Percentiles rank a stretch among this genome's conserved stretches.
Evolutionary conservation across 1,284 basidiomycete species (phyloP).

Genomic region (Cutaneotrichosporon mucoides): DNA sequence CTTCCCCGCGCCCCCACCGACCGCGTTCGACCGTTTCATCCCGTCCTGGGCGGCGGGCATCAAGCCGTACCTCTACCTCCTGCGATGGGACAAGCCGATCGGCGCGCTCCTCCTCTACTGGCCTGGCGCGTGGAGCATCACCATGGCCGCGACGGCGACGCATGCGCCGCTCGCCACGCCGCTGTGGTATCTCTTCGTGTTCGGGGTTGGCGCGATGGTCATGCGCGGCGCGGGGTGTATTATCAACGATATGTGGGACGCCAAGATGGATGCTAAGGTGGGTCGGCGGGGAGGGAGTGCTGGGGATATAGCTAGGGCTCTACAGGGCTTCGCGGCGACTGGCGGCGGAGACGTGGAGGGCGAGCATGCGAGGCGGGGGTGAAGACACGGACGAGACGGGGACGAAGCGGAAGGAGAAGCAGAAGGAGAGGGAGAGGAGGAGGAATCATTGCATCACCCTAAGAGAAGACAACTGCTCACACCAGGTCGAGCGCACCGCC

Average conservation of each 20-base stretch:
- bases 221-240: conserved; percentile 99
- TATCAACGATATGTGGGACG: conserved; percentile 99
- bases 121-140: conserved; percentile 96
- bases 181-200: conserved; percentile 71
- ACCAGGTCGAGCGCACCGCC: conserved; percentile 65
- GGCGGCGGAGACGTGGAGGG: no score
- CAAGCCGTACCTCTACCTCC: conserved; percentile 76
- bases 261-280: conserved; percentile 71
- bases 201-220: conserved; percentile 83
- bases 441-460: no score
- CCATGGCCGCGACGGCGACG: conserved; percentile 80
- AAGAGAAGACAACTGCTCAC: no score
- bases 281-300: no score
- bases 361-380: no score
- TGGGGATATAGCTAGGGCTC: no score
- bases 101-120: conserved; percentile 87
- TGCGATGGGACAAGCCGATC: conserved; percentile 91
- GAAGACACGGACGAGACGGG: no score
- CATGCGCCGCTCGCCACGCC: conserved; percentile 63
- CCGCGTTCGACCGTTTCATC: conserved; percentile 27
- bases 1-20: conserved; percentile 4
- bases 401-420: no score
- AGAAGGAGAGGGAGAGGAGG: no score
- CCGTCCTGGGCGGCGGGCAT: conserved; percentile 32
- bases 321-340: no score